These are phyloP conservation scores for Lycium barbarum DNA, from an alignment of 257 asterid species.

Conservation along the genomic window DNA sequence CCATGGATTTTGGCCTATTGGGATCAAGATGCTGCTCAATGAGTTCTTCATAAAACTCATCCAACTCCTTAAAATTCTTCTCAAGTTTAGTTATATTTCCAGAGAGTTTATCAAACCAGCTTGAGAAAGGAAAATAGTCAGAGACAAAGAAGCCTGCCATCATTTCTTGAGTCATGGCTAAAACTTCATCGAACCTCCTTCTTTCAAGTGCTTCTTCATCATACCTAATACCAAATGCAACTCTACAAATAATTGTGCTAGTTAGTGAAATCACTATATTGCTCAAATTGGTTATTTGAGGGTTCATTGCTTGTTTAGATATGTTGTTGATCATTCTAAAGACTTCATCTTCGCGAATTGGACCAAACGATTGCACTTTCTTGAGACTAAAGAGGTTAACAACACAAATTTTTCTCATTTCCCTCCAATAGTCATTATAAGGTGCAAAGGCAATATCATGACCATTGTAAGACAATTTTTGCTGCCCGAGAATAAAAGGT, in stretches of 20 bases:
- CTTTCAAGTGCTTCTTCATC: not conserved
- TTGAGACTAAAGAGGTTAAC: not conserved
- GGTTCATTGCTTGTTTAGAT: not conserved
- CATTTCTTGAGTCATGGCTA: constrained; percentile 7
- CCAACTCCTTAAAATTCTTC: not conserved
- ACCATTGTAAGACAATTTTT: constrained; percentile 3
- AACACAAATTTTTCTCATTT: not conserved
- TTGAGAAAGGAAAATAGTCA: constrained; percentile 30
- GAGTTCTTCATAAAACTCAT: constrained; percentile 42
- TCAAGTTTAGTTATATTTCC: constrained; percentile 26
- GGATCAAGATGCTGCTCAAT: constrained; percentile 34
- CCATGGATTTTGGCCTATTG: constrained; percentile 24
- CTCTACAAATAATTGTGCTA: constrained; percentile 8
- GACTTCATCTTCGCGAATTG: not conserved
- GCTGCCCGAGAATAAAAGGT: not conserved
- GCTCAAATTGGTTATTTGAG: constrained; percentile 11
- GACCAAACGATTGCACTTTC: not conserved
- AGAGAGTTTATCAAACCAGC: constrained; percentile 37
- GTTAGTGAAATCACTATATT: not conserved
- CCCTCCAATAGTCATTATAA: not conserved
- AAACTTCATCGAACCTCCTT: not conserved
- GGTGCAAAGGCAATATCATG: not conserved
- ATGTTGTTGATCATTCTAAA: not conserved
- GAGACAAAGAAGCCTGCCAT: constrained; percentile 26
- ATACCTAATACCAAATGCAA: not conserved